A percentile compares a stretch with the other conserved stretches of the same genome.
Evolutionary conservation across 1,284 basidiomycete genomes (phyloP).

Genomic region (Amylostereum areolatum): DNA sequence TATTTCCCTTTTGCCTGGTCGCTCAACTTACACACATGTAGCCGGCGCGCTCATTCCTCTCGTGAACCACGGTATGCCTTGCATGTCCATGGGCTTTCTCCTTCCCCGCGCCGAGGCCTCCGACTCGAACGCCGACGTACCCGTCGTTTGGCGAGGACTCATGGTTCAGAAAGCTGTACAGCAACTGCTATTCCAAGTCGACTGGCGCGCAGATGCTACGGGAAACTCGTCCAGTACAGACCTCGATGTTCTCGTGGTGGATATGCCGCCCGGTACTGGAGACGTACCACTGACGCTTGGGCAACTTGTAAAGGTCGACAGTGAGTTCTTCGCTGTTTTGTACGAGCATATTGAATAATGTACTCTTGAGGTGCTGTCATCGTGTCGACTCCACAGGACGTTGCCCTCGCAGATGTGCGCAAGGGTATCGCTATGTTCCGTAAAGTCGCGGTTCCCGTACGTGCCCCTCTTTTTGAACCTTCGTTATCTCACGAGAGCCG

Average conservation of each 20-base stretch:
- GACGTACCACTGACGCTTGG: conserved; percentile 93
- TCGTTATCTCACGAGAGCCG: neutral
- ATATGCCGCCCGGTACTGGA: conserved; percentile 97
- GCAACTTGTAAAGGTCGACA: conserved; percentile 85
- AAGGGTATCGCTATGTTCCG: conserved; percentile 94
- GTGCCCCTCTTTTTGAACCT: conserved; percentile 16
- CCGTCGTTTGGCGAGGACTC: conserved; percentile 93
- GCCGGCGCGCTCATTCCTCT: conserved; percentile 81
- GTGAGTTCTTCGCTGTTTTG: no score
- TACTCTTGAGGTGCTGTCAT: conserved; percentile 70
- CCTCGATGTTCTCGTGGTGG: conserved; percentile 89
- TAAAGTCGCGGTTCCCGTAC: conserved; percentile 84
- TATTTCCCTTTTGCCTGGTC: neutral
- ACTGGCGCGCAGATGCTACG: conserved; percentile 60
- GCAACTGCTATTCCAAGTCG: conserved; percentile 94
- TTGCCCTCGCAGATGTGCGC: conserved; percentile 87
- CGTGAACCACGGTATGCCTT: conserved; percentile 85
- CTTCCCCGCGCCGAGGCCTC: conserved; percentile 45
- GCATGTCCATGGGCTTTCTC: conserved; percentile 97
- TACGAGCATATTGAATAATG: no score
- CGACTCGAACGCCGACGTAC: conserved; percentile 64
- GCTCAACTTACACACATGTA: conserved; percentile 22
- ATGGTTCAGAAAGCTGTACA: conserved; percentile 99
- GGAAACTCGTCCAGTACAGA: no score
- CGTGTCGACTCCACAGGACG: conserved; percentile 94